These are phyloP conservation scores for Apiosordaria backusii DNA, from an alignment of 495 filamentous ascomycete genomes.

Conservation along the genomic window DNA sequence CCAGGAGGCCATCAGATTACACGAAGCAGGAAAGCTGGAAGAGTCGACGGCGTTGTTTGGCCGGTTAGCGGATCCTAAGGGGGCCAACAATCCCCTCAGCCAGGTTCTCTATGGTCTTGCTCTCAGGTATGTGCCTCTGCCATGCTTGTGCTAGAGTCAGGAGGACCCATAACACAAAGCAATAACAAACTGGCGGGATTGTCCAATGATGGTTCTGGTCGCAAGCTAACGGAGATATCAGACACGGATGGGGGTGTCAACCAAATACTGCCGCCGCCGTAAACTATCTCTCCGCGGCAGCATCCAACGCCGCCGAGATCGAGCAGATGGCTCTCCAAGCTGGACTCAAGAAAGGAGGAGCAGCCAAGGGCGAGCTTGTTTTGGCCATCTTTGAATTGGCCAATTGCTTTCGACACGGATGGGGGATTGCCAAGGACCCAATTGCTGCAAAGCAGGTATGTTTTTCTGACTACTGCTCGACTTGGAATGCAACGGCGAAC, in stretches of 20 bases:
- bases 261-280: constrained; percentile 70
- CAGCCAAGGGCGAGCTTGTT: constrained; percentile 95
- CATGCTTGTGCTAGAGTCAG: not conserved
- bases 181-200: constrained; percentile 9
- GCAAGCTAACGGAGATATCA: constrained; percentile 32
- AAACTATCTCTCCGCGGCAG: constrained; percentile 79
- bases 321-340: constrained; percentile 79
- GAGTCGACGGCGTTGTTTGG: constrained; percentile 83
- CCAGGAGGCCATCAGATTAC: constrained; percentile 91
- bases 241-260: constrained; percentile 90
- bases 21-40: constrained; percentile 76
- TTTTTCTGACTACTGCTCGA: constrained; percentile 12
- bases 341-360: constrained; percentile 87
- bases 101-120: constrained; percentile 97
- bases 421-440: constrained; percentile 87
- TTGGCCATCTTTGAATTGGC: constrained; percentile 93
- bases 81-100: constrained; percentile 85
- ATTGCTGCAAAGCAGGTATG: constrained; percentile 68
- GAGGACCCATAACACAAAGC: not conserved
- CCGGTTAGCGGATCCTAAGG: constrained; percentile 77
- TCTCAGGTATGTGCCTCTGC: constrained; percentile 60
- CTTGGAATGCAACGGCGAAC: not conserved
- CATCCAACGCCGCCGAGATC: constrained; percentile 83
- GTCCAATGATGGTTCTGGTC: constrained; percentile 18
- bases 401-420: constrained; percentile 94